phyloP scores from a whole-genome alignment of 108 stramenopile genomes.

The Heterococcus sp. region DNA sequence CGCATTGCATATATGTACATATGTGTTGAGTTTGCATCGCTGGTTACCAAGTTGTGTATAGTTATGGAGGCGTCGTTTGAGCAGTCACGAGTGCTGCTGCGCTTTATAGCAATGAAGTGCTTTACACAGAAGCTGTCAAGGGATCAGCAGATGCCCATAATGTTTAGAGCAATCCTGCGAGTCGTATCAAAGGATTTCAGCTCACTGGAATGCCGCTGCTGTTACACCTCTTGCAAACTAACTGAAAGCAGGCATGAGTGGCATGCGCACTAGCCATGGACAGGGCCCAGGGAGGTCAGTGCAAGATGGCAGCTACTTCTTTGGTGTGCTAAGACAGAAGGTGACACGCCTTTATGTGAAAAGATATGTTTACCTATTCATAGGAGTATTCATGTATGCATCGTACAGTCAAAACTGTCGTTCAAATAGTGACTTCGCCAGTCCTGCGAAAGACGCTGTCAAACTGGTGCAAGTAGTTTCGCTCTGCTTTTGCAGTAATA shows the following conservation, averaged over 20 bases:
- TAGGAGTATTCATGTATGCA: too few species aligned
- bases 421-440: slow-evolving; percentile 11
- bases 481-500: too few species aligned
- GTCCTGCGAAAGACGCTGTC: slow-evolving; percentile 1
- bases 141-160: too few species aligned
- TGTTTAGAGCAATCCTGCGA: too few species aligned
- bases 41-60: too few species aligned
- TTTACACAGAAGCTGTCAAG: too few species aligned
- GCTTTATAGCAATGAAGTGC: neutral
- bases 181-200: neutral
- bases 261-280: slow-evolving; percentile 53
- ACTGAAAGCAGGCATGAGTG: slow-evolving; percentile 53
- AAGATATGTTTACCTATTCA: too few species aligned
- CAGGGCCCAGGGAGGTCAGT: slow-evolving; percentile 59
- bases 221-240: neutral
- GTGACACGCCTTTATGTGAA: slow-evolving; percentile 23
- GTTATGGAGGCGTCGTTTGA: too few species aligned
- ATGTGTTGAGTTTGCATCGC: too few species aligned
- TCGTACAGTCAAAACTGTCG: slow-evolving; percentile 32
- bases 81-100: neutral
- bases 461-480: neutral
- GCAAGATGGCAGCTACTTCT: slow-evolving; percentile 60
- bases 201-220: neutral
- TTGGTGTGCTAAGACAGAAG: slow-evolving; percentile 59
- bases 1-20: too few species aligned